Conservation (phyloP, 306 rosid genomes). For the Rubus parviflorus region DNA sequence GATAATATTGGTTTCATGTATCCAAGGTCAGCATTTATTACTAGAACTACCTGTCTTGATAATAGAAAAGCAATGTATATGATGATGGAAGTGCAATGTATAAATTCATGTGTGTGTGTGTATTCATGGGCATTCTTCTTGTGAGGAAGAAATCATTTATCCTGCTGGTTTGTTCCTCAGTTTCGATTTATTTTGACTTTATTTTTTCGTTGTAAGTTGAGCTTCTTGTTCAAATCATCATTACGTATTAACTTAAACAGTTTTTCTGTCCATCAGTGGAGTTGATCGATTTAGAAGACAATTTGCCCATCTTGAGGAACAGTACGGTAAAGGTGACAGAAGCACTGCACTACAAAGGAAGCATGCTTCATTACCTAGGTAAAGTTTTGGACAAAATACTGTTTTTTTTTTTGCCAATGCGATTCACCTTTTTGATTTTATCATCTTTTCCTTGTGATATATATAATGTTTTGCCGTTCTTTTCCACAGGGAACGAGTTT, state of each 20-base stretch:
- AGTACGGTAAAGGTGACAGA: conserved; percentile 38
- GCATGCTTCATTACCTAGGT: conserved; percentile 70
- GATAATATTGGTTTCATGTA: conserved; percentile 55
- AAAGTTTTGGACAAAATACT: not conserved
- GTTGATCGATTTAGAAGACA: conserved; percentile 57
- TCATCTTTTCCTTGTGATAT: not conserved
- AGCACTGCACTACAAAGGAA: conserved; percentile 48
- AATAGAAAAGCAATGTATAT: not conserved
- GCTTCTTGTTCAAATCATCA: not conserved
- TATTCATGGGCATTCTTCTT: not conserved
- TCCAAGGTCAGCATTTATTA: conserved; percentile 52
- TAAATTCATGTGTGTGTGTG: not conserved
- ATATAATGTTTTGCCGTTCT: conserved; percentile 9
- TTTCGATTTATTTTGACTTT: not conserved
- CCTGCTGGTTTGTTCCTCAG: not conserved
- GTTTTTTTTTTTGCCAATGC: not conserved
- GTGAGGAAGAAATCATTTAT: not conserved
- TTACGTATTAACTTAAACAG: not conserved
- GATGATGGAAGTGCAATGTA: not conserved
- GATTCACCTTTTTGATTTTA: not conserved
- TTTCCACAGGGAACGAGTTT: conserved; percentile 51
- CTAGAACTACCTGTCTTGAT: not conserved
- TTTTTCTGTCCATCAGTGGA: conserved; percentile 41
- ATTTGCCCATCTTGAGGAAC: conserved; percentile 63
- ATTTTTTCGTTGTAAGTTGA: not conserved